Conservation (phyloP, 1,139 yeast species). For the Kodamaea sp. region DNA sequence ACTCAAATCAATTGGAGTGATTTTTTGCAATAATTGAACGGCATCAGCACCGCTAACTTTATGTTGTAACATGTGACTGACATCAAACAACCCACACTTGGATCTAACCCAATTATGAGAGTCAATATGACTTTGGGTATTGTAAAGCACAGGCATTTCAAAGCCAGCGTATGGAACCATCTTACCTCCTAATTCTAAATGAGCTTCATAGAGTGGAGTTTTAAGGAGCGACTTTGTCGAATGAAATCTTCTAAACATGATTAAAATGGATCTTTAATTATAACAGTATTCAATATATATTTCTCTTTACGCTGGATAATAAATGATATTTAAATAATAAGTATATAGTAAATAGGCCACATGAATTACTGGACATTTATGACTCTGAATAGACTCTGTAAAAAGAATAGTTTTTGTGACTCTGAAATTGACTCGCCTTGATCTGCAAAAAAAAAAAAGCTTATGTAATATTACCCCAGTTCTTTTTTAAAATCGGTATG, state of each 20-base stretch:
- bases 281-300: no score
- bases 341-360: no score
- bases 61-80: constrained; percentile 96
- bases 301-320: no score
- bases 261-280: background rate
- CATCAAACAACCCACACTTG: constrained; percentile 90
- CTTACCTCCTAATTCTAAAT: constrained; percentile 74
- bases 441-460: no score
- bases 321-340: no score
- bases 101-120: constrained; percentile 93
- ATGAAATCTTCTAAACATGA: constrained; percentile 13
- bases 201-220: constrained; percentile 83
- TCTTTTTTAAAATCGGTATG: no score
- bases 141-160: constrained; percentile 88
- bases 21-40: constrained; percentile 63
- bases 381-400: no score
- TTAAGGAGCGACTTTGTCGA: constrained; percentile 32
- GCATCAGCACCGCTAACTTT: constrained; percentile 66
- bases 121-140: constrained; percentile 78
- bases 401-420: no score
- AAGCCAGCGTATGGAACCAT: constrained; percentile 96
- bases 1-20: constrained; percentile 81
- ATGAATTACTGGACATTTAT: no score
- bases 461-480: no score
- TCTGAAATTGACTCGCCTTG: no score